These are phyloP conservation scores for Boletus subparvulus DNA, from an alignment of 768 basidiomycete genomes.

Conservation along the genomic window DNA sequence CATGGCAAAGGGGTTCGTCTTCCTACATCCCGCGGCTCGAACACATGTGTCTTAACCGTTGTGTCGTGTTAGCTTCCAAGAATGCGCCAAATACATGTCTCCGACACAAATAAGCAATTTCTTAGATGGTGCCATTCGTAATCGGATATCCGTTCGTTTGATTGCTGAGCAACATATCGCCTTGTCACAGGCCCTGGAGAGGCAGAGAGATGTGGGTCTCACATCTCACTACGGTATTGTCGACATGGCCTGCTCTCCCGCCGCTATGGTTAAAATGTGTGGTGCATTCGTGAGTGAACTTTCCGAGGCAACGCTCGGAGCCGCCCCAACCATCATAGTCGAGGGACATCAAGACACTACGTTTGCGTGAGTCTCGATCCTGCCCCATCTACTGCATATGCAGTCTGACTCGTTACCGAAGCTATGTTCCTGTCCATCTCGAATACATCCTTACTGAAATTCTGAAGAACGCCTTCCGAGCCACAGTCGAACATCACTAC, in stretches of 20 bases:
- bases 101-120: constrained; percentile 77
- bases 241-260: constrained; percentile 68
- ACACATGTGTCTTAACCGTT: neutral
- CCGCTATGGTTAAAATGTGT: constrained; percentile 74
- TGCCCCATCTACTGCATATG: constrained; percentile 2
- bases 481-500: constrained; percentile 75
- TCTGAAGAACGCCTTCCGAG: constrained; percentile 88
- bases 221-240: constrained; percentile 67
- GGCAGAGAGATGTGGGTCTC: constrained; percentile 30
- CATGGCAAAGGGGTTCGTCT: constrained; percentile 78
- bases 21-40: constrained; percentile 1
- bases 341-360: constrained; percentile 70
- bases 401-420: constrained; percentile 29
- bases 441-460: constrained; percentile 92
- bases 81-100: constrained; percentile 81
- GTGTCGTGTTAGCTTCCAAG: constrained; percentile 63
- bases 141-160: constrained; percentile 82
- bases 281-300: constrained; percentile 81
- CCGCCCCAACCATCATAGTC: constrained; percentile 62
- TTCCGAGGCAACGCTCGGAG: constrained; percentile 81
- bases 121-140: constrained; percentile 80
- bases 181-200: constrained; percentile 64
- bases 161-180: constrained; percentile 92
- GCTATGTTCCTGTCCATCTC: constrained; percentile 86
- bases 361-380: constrained; percentile 64